Base-by-base conservation (phyloP, 768 basidiomycete species). In the Coprinopsis marcescibilis region DNA sequence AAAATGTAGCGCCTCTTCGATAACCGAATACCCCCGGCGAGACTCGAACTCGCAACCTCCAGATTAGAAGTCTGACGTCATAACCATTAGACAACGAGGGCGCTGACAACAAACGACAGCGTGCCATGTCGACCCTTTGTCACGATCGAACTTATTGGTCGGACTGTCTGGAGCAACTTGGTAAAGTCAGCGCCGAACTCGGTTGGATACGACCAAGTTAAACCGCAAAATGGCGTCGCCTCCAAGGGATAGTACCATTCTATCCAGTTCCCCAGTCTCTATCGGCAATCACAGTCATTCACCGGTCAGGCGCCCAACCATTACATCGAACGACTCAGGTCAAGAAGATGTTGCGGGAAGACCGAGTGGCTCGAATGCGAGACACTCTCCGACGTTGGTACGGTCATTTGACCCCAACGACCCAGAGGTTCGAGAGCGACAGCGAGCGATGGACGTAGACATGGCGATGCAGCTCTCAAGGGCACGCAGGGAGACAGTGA, bases 31-130 rank as follows among this genome's bases (percentile, higher is more conserved):
- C 83, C 81, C 83, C 82, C 75, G 78, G 81, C 79, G 81, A 76
- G 83, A 84, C 73, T 85, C 83, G 83, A 85, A 85, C 83, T 75
- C 82, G 78, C 81, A 85, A 77, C 82, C 83, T 84, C 80, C 83
- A 85, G 83, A 85, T 81, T 30, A 85, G 83, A 85, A 85, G 83
- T 85, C 83, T 85, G 83, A 85, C 83, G 83, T 85, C 83, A 85
- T 85, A 82, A 71, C 83, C 83, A 85, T 85, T 85, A 85, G 82
- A 85, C 83, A 82, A 85, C 78, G 75, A 74, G 83, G 82, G 83
- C 83, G 29, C 35, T 48, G 45, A 23, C 47, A 24, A 17, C 10
- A 32, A 32, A 32, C 30, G n/a, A n/a, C n/a, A n/a, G n/a, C n/a
- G n/a, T n/a, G n/a, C n/a, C n/a, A n/a, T n/a, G n/a, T n/a, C n/a